Evolutionary conservation across 352 stramenopile species (phyloP).

Genomic region (Peronospora tabacina): DNA sequence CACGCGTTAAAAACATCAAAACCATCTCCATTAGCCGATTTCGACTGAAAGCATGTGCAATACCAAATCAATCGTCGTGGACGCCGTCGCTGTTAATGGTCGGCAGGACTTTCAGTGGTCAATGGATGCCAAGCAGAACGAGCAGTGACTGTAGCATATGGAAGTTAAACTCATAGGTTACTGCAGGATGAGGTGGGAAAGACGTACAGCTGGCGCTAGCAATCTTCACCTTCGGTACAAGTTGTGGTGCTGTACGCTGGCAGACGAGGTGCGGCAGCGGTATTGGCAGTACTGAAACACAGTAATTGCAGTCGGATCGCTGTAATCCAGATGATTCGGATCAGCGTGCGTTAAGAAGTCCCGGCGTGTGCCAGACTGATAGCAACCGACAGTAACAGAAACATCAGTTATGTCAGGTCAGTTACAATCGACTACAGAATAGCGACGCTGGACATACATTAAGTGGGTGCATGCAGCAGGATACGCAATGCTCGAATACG

Average conservation of each 20-base stretch:
- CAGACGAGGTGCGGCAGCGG: conserved; percentile 66
- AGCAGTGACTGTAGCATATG: conserved; percentile 27
- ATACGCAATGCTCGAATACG: conserved; percentile 63
- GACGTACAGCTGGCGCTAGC: background rate
- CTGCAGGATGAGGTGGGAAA: background rate
- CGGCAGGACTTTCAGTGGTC: conserved; percentile 46
- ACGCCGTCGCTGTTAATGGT: conserved; percentile 61
- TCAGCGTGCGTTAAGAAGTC: conserved; percentile 58
- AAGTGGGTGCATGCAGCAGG: conserved; percentile 72
- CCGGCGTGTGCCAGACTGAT: conserved; percentile 44
- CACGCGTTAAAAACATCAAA: conserved; percentile 8
- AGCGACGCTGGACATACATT: conserved; percentile 29
- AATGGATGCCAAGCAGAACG: conserved; percentile 61
- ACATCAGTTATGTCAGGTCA: conserved; percentile 5
- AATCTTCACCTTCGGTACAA: conserved; percentile 54
- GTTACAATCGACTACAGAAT: too few species aligned
- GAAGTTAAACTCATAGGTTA: too few species aligned
- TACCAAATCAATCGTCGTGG: conserved; percentile 34
- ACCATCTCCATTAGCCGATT: background rate
- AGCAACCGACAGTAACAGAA: conserved; percentile 2
- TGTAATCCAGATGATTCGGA: conserved; percentile 53
- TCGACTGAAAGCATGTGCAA: background rate
- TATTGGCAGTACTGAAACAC: conserved; percentile 68
- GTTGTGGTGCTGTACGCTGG: conserved; percentile 71
- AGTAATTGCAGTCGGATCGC: conserved; percentile 39